Base-by-base conservation (phyloP, 306 rosid species). In the Quercus variabilis region DNA sequence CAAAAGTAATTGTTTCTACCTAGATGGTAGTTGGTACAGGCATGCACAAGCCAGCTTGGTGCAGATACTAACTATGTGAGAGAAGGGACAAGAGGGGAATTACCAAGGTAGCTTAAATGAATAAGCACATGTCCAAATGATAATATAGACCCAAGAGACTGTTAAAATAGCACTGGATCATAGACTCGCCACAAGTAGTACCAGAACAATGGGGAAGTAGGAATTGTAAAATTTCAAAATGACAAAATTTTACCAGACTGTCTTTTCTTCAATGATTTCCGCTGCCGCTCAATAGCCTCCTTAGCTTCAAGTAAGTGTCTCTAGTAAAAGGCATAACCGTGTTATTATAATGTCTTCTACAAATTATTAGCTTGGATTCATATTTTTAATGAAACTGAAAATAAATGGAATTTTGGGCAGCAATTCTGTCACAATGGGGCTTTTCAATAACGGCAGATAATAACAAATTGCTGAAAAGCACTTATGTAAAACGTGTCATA, bases 231-330 rank as follows among this genome's bases (percentile, higher is more conserved):
- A 54, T 15, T 58, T 58, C 62, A 21, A 5, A 73, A 41, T 0
- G 51, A 31, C 30, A 18, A 30, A 56, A 82, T 8, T 46, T 80
- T 88, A 92, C 99, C 98, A 49, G 90, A 72, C 76, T 90, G 98
- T 77, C 90, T 89, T 89, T 93, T 93, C 92, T 96, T 96, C 69
- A 93, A 85, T n/a, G 77, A 89, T 76, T 96, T 96, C 77, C 99
- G 96, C 77, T 91, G 98, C 71, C 99, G 89, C 76, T 93, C 98
- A 59, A 96, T 85, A 46, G 96, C 94, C 84, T 96, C 99, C 87
- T 89, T 93, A 20, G 92, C 88, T 86, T 96, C 99, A 49, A 93
- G 59, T 56, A 96, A 85, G 85, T 96, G 99, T 81, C 75, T 93
- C 99, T 96, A 74, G 35, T 55, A 58, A 64, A 73, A 60, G 71